Base-by-base conservation (phyloP, 805 yeast species). In the Jamesozyma hellenica region DNA sequence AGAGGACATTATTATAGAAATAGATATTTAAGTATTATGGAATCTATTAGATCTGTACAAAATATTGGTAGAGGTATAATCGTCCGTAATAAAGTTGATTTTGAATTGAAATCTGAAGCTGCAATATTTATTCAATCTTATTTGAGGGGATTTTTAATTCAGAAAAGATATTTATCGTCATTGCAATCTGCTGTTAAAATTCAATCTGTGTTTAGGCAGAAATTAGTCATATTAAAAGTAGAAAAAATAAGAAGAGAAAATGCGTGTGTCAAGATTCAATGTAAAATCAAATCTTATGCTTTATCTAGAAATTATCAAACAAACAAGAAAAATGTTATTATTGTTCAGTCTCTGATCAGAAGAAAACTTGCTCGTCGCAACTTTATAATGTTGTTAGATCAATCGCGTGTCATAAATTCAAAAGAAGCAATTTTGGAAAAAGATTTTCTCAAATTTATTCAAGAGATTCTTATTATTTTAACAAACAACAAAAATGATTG, bases 401-500 rank as follows among this genome's bases (percentile, higher is more conserved):
- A 34, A 28, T 25, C 29, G 11, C 8, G 6, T 12, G 13, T 15
- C 28, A 14, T 61, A 62, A 45, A 63, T 68, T 35, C 45, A 10
- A 39, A 30, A 4, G 43, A 37, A 15, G 38, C 35, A 6, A 17
- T 21, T 15, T 10, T 44, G 12, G 34, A 37, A 13, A 30, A 16
- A 9, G 36, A 44, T 28, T 30, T 46, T 18, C 34, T 37, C 13
- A 31, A 13, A 14, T 39, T 39, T 14, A 36, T 96, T 4, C 92
- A 88, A 55, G 72, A 80, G 8, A 68, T 88, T 44, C 74, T 92
- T 0, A 64, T 75, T 28, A 82, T 82, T 55, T 78, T 82, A 18
- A 82, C 76, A 48, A 94, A 85, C 47, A 86, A 85, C 61, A 79
- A 79, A 65, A 71, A 70, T 43, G 68, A 85, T 50, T 68, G 74